Evolutionary conservation across 352 stramenopile species (phyloP).

Genomic region (Thraustotheca clavata): DNA sequence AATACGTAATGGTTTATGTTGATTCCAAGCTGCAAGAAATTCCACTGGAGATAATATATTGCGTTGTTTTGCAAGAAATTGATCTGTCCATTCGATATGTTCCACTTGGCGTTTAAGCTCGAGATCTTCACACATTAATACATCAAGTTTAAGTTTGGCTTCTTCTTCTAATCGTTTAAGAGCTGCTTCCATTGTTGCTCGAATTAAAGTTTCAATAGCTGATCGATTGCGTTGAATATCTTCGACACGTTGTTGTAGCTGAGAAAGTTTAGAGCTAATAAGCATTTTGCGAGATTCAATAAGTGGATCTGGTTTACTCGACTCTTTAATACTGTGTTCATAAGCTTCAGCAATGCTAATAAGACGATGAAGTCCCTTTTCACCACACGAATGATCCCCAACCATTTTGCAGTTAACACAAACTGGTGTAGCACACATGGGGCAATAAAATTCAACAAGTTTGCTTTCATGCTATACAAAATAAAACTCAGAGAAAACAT

Average conservation of each 20-base stretch:
- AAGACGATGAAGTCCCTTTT: constrained; percentile 61
- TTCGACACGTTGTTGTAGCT: constrained; percentile 31
- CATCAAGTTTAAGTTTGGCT: constrained; percentile 34
- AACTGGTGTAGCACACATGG: constrained; percentile 43
- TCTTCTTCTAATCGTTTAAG: constrained; percentile 38
- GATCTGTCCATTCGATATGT: constrained; percentile 66
- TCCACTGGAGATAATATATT: constrained; percentile 34
- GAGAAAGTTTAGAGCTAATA: constrained; percentile 46
- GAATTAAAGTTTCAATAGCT: constrained; percentile 40
- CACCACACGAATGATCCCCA: constrained; percentile 66
- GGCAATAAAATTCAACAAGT: constrained; percentile 70
- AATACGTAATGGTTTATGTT: constrained; percentile 52
- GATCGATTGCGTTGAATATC: constrained; percentile 35
- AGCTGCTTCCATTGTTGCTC: constrained; percentile 39
- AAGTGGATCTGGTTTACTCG: constrained; percentile 47
- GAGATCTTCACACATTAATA: constrained; percentile 46
- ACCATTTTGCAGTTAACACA: constrained; percentile 80
- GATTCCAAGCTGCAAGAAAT: constrained; percentile 56
- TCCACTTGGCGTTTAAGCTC: constrained; percentile 56
- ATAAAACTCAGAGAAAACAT: neutral
- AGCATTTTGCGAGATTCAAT: constrained; percentile 54
- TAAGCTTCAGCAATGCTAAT: constrained; percentile 57
- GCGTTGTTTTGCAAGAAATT: constrained; percentile 47
- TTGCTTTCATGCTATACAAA: constrained; percentile 34
- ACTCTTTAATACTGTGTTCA: constrained; percentile 52